Percentiles rank a stretch among this genome's conserved stretches.
Conservation (phyloP, 352 stramenopile genomes). For the Albugo candida region DNA sequence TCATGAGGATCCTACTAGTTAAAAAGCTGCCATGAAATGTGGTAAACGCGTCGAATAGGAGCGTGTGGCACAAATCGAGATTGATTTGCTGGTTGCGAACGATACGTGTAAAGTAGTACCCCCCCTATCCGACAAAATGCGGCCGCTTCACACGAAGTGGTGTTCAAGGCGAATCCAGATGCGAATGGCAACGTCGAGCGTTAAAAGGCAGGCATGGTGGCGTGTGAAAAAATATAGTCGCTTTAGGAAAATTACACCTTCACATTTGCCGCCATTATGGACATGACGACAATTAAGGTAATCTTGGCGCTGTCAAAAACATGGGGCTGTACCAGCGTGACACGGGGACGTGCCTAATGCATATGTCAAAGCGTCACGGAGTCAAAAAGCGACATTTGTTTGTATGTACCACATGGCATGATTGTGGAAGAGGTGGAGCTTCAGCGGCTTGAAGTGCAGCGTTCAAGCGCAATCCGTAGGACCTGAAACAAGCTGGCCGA, state of each 20-base stretch:
- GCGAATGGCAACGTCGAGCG: slow-evolving; percentile 1
- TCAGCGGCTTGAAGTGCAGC: background rate
- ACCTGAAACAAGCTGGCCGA: too few relatives aligned
- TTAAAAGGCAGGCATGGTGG: slow-evolving; percentile 5
- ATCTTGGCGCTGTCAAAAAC: background rate
- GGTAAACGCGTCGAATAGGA: background rate
- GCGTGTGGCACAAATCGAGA: background rate
- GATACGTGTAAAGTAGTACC: too few relatives aligned
- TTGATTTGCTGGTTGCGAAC: too few relatives aligned
- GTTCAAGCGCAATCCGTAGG: background rate
- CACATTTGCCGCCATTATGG: slow-evolving; percentile 2
- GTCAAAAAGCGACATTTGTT: slow-evolving; percentile 1
- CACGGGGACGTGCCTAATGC: slow-evolving; percentile 3
- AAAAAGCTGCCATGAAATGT: background rate
- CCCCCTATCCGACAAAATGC: too few relatives aligned
- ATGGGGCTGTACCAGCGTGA: background rate
- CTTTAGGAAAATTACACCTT: background rate
- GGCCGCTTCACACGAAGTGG: background rate
- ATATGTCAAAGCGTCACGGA: slow-evolving; percentile 1
- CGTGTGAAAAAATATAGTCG: background rate
- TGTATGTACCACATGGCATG: slow-evolving; percentile 2
- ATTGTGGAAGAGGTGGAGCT: background rate
- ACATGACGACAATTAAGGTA: slow-evolving; percentile 1
- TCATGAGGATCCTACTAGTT: background rate
- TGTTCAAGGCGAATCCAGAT: slow-evolving; percentile 3